Evolutionary conservation across 108 stramenopile genomes (phyloP), one percentile per base, ranked within the genome.

Genomic region (Skeletonema grethae): DNA sequence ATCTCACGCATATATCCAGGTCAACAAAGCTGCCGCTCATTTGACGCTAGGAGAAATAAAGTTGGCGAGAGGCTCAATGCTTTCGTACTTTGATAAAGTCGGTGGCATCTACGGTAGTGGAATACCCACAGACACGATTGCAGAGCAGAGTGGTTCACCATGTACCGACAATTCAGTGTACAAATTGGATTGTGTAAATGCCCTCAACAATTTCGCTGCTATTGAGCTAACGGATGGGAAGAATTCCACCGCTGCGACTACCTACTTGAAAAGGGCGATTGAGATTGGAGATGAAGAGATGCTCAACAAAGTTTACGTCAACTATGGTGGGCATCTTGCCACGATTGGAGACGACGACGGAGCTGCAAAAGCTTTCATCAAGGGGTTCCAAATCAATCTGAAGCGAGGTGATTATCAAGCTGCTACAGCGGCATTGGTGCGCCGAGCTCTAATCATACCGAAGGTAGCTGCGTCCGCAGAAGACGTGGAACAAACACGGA

Each of bases 211-310:
- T 55, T 43, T 75, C 2, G 74, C 60, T 11, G 50, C 59, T 24
- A 48, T 58, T 5, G 48, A 75, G 5, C 31, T 67, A 1, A 58
- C 74, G 7, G 65, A 65, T 25, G 74, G 65, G 7, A 75, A 67
- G 28, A 75, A 75, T 43, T 29, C 53, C 0, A 32, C 74, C 7
- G 66, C 66, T 0, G 45, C 18, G 18, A 18, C 24, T 3, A 35
- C 48, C 0, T 75, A 75, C 29, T 55, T 75, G 60, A 7, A 28
- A 1, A 59, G 74, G 7, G 74, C 74, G 5, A 75, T 75, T 4
- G 74, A 67, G n/a, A 67, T 75, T 3, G 74, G 74, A 7, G 74
- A 75, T 4, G 74, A 75, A 34, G n/a, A 41, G 2, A 67, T 67
- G 65, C 64, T 75, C 1, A 30, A 7, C 7, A 50, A 75, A n/a